Conservation (phyloP, 139 green algal genomes). For the Astrephomene gubernaculifera region DNA sequence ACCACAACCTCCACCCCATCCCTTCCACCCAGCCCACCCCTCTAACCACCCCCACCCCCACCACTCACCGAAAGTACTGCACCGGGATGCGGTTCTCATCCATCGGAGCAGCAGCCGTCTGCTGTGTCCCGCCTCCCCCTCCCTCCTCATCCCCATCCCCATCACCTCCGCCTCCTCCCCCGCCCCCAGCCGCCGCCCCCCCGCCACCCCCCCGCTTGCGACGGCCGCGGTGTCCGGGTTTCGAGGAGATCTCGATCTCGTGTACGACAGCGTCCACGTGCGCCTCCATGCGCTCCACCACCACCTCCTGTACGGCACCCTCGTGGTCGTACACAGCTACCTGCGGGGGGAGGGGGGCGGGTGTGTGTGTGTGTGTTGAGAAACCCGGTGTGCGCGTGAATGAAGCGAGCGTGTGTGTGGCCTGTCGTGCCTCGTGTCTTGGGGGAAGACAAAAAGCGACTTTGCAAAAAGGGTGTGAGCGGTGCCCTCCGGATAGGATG, state of each 20-base stretch:
- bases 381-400: too few relatives aligned
- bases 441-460: too few relatives aligned
- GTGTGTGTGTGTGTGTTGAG: too few relatives aligned
- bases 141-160: conserved; percentile 16
- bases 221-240: conserved; percentile 13
- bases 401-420: too few relatives aligned
- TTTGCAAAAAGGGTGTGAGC: too few relatives aligned
- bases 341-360: too few relatives aligned
- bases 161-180: not conserved
- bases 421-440: too few relatives aligned
- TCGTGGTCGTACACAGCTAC: conserved; percentile 37
- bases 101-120: conserved; percentile 1
- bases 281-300: conserved; percentile 39
- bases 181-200: not conserved
- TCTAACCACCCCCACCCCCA: not conserved
- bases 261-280: conserved; percentile 32
- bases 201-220: conserved; percentile 9
- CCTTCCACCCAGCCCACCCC: not conserved
- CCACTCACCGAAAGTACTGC: conserved; percentile 26
- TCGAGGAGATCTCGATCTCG: conserved; percentile 22
- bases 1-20: not conserved
- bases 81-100: conserved; percentile 31
- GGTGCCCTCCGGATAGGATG: too few relatives aligned
- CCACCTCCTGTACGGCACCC: conserved; percentile 28
- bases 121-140: conserved; percentile 10